These are phyloP conservation scores for Populus alba DNA, from an alignment of 345 rosid genomes.

Conservation along the genomic window DNA sequence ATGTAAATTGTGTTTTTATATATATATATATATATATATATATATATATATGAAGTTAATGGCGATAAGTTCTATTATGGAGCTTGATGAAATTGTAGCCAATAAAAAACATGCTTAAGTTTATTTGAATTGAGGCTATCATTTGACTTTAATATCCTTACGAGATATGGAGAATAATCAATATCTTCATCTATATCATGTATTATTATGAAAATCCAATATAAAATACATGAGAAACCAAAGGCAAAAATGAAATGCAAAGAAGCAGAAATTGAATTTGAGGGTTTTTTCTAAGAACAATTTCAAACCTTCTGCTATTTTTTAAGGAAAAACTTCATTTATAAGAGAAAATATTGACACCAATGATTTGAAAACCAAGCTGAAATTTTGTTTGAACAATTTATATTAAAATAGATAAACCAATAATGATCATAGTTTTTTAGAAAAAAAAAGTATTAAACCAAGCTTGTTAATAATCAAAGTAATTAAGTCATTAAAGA, in stretches of 20 bases:
- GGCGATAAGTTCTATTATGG: background rate
- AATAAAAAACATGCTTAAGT: background rate
- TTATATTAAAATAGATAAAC: too few species aligned
- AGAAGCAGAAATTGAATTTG: fast-evolving
- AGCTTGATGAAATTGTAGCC: background rate
- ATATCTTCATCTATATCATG: background rate
- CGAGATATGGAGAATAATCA: background rate
- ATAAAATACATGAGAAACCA: background rate
- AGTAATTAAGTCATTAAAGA: too few species aligned
- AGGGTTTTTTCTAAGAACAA: background rate
- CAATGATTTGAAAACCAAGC: too few species aligned
- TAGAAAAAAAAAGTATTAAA: too few species aligned
- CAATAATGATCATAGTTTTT: background rate
- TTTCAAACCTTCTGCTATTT: background rate
- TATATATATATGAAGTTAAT: too few species aligned
- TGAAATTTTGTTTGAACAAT: too few species aligned
- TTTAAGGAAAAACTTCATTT: background rate
- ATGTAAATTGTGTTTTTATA: too few species aligned
- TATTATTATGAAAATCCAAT: background rate
- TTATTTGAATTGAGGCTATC: too few species aligned
- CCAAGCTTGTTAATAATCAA: too few species aligned
- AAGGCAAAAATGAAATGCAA: background rate
- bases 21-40: too few species aligned
- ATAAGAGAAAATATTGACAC: background rate
- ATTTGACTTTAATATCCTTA: too few species aligned